These are phyloP conservation scores for Talaromyces rugulosus DNA, from an alignment of 2,329 filamentous ascomycete species.

Conservation along the genomic window DNA sequence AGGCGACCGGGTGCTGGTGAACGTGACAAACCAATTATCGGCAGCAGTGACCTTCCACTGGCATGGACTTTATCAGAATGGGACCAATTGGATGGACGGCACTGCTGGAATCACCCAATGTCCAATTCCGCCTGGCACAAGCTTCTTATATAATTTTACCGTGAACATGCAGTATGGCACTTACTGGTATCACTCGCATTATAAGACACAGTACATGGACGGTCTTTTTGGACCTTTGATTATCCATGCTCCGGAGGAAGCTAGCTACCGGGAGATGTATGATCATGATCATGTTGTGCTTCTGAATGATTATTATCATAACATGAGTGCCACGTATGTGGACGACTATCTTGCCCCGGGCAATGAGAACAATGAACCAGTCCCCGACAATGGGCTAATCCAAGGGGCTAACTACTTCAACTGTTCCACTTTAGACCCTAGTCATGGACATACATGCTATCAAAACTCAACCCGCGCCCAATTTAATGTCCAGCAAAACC, in stretches of 20 bases:
- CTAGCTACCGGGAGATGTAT: constrained; percentile 9
- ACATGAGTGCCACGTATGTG: constrained; percentile 12
- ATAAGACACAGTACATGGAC: constrained; percentile 59
- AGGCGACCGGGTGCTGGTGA: constrained; percentile 19
- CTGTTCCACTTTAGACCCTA: constrained; percentile 11
- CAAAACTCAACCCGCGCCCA: constrained; percentile 14
- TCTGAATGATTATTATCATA: constrained; percentile 20
- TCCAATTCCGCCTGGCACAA: constrained; percentile 38
- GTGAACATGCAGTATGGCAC: constrained; percentile 33
- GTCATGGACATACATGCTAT: constrained; percentile 4
- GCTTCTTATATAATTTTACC: constrained; percentile 34
- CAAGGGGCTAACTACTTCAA: constrained; percentile 14
- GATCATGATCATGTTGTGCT: constrained; percentile 20
- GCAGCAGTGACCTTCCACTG: constrained; percentile 36
- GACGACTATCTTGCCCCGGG: constrained; percentile 22
- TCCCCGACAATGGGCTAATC: constrained; percentile 9
- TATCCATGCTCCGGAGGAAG: constrained; percentile 45
- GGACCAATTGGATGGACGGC: constrained; percentile 37
- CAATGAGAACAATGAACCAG: constrained; percentile 16
- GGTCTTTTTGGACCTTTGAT: constrained; percentile 62
- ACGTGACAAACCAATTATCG: constrained; percentile 9
- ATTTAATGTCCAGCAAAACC: constrained; percentile 13
- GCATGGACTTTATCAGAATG: constrained; percentile 33
- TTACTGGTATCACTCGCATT: constrained; percentile 37
- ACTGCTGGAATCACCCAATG: constrained; percentile 39